Percentiles rank a stretch among this genome's conserved stretches.
phyloP scores from a whole-genome alignment of 179 eudicot species.

The Silene coronaria region DNA sequence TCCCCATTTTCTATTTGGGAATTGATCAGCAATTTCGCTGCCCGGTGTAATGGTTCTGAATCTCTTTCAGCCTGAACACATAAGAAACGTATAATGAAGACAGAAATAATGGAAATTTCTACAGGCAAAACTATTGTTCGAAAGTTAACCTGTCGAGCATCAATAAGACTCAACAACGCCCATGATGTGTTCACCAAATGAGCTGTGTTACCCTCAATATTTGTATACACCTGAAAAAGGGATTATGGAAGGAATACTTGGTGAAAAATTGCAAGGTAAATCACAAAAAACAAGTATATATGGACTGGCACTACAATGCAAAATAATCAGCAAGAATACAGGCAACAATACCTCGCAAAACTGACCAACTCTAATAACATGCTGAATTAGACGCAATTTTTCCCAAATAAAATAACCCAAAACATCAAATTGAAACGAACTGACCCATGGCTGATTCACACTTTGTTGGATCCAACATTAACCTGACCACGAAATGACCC shows the following conservation, averaged over 20 bases:
- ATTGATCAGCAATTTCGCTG: constrained; percentile 68
- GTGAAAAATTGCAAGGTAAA: constrained; percentile 1
- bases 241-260: neutral
- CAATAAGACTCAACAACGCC: constrained; percentile 83
- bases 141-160: constrained; percentile 64
- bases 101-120: neutral
- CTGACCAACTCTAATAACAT: neutral
- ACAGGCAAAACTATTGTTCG: neutral
- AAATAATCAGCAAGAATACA: neutral
- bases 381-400: neutral
- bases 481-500: too few species aligned
- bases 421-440: neutral
- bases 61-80: constrained; percentile 60
- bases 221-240: constrained; percentile 67
- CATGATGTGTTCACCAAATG: constrained; percentile 88
- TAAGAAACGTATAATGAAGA: neutral
- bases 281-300: too few species aligned
- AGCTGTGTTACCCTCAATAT: constrained; percentile 57
- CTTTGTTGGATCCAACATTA: too few species aligned
- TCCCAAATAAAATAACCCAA: neutral
- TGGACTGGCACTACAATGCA: neutral
- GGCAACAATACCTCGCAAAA: neutral
- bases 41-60: constrained; percentile 63
- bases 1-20: constrained; percentile 83
- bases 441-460: neutral